Evolutionary conservation across 768 basidiomycete genomes (phyloP).

Genomic region (Baorangia bicolor): DNA sequence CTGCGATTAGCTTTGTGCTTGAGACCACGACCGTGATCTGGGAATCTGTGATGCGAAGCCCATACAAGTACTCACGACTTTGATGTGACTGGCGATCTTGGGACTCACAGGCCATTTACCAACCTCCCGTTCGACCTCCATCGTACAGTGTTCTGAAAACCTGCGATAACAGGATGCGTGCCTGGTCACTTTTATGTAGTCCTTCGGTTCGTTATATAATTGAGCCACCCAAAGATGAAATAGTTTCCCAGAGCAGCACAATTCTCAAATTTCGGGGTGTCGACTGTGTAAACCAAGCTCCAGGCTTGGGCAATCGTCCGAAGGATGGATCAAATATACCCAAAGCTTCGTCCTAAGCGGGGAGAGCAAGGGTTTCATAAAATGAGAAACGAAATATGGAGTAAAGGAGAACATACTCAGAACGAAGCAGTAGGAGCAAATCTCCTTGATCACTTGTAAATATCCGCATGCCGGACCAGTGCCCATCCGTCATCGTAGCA

Average conservation of each 20-base stretch:
- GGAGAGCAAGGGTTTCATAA: not conserved
- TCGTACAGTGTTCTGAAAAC: not conserved
- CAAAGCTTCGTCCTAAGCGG: not conserved
- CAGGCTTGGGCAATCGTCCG: not conserved
- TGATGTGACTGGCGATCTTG: not conserved
- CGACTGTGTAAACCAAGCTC: not conserved
- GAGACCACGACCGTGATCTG: slow-evolving; percentile 4
- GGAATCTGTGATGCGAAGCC: slow-evolving; percentile 6
- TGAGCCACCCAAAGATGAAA: slow-evolving; percentile 10
- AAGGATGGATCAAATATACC: not conserved
- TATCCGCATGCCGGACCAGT: not conserved
- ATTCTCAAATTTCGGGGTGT: not conserved
- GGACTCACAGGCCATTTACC: not conserved
- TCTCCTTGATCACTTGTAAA: not conserved
- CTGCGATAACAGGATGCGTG: not conserved
- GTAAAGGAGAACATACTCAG: not conserved
- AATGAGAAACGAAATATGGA: not conserved
- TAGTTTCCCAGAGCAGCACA: slow-evolving; percentile 3
- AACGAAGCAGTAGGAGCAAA: slow-evolving; percentile 2
- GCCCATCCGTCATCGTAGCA: not conserved
- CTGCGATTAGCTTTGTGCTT: slow-evolving; percentile 3
- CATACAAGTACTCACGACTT: slow-evolving; percentile 11
- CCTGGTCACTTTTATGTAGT: slow-evolving; percentile 1
- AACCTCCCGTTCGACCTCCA: not conserved
- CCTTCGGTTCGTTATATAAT: not conserved